Base-by-base conservation (phyloP, 768 basidiomycete genomes). In the Boletus fagicola region DNA sequence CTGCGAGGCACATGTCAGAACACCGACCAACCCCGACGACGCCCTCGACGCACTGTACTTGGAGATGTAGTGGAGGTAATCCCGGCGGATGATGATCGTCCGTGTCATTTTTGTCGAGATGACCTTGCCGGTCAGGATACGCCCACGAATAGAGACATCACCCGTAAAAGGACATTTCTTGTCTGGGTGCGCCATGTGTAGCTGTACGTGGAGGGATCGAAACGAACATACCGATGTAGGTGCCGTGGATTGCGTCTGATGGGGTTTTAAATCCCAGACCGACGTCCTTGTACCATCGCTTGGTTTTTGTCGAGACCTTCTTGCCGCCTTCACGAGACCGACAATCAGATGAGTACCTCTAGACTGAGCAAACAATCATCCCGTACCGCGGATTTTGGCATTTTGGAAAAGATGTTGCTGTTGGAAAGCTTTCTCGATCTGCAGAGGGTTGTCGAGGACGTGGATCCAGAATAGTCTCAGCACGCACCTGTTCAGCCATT, bases 121-220 rank as follows among this genome's bases (percentile, higher is more conserved):
- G 61, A 99, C 96, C 75, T 92, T 92, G 75, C 97, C 97, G 49
- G 94, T 96, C 61, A 99, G 80, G 78, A 99, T 99, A 69, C 97
- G 95, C 54, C 97, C 97, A 72, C 97, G 96, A 75, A 99, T 99
- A 55, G 97, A 98, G 68, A 99, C 80, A 65, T 94, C 81, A 63
- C 96, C 92, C 63, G 93, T 95, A 84, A 98, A 99, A 28, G 97
- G 97, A 81, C 97, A 99, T 80, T 99, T 99, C 83, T 98, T 98
- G 85, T 99, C 97, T 94, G 67, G 33, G 38, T 48, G 46, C 28
- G 31, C 10, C 39, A 26, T 28, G 22, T 61, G 42, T 38, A 60
- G 51, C 30, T 16, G 36, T 49, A 18, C 26, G 15, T 2, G 11
- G 31, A 44, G 22, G n/a, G 15, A 44, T 52, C 33, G 28, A 30